Evolutionary conservation across 2,329 filamentous ascomycete genomes (phyloP), one percentile per base, ranked within the genome.

Genomic region (Sclerotinia glacialis): DNA sequence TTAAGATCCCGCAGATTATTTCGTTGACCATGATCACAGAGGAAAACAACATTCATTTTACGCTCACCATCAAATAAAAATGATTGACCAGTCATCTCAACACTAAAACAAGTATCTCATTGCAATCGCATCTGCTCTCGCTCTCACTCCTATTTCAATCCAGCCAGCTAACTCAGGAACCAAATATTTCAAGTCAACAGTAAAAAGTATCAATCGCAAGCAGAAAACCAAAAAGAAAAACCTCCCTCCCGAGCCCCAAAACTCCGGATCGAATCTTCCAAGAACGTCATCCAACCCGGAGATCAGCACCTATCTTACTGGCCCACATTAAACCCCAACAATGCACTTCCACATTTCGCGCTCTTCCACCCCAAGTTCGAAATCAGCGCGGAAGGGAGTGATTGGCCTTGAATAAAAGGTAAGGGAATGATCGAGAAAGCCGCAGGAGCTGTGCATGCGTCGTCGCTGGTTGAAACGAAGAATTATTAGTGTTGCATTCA

Each of bases 221-320:
- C 37, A 40, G 37, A 0, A 40, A 40, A 40, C 5, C 8, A 9
- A 18, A 26, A 26, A 3, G 4, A 9, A 18, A 26, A 26, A 3
- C 12, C 14, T 8, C 12, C 7, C n/a, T 14, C 2, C 2, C 7
- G 3, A 16, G n/a, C 8, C 2, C 8, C n/a, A 18, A 0, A 42
- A 34, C 2, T n/a, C 2, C 12, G 3, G 7, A 23, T 9, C 26
- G 4, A 59, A 0, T n/a, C 18, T 31, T 28, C 5, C 23, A 37
- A 21, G 11, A 26, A n/a, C 21, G 1, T 40, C 31, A 37, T 8
- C 31, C 2, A 23, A 16, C 37, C 37, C 3, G 3, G 6, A 16
- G 12, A 40, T 14, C 1, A 46, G 34, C 26, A 14, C 3, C 0
- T 9, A 40, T 26, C 9, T 6, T 26, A 40, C 1, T 55, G 31